Evolutionary conservation across 192 early-diverging fungal species (phyloP).

Genomic region (Coemansia sp.): DNA sequence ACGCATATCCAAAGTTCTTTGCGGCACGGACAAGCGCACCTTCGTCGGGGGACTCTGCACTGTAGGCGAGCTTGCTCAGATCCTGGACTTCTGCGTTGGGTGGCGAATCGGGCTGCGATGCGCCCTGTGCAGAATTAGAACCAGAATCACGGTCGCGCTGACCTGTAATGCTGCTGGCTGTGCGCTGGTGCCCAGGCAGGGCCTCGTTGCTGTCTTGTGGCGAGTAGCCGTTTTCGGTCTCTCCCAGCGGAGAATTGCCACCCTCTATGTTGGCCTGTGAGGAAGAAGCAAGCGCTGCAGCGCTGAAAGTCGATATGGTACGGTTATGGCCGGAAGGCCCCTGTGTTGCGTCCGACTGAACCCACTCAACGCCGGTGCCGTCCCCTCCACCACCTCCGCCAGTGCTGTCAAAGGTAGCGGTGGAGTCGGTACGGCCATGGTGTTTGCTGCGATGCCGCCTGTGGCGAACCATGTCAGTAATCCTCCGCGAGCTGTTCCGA

Average conservation of each 20-base stretch:
- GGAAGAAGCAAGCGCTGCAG: conserved; percentile 11
- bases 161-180: conserved; percentile 7
- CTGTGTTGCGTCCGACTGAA: conserved; percentile 18
- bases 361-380: conserved; percentile 43
- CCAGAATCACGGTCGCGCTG: background rate
- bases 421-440: conserved; percentile 48
- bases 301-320: conserved; percentile 19
- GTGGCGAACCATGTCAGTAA: conserved; percentile 46
- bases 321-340: conserved; percentile 19
- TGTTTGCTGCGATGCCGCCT: conserved; percentile 48
- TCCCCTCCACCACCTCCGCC: background rate
- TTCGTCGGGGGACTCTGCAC: conserved; percentile 79
- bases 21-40: conserved; percentile 79
- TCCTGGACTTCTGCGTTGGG: conserved; percentile 11
- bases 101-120: conserved; percentile 14
- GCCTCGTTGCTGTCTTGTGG: conserved; percentile 13
- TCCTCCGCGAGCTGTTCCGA: conserved; percentile 38
- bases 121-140: background rate
- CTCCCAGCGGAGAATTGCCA: conserved; percentile 4
- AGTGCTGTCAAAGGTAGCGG: conserved; percentile 31
- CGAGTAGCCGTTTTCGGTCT: conserved; percentile 11
- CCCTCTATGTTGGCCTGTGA: conserved; percentile 5
- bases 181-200: background rate
- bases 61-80: conserved; percentile 35
- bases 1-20: conserved; percentile 75